phyloP scores from a whole-genome alignment of 768 basidiomycete genomes.

The Fomitopsis pulvina region DNA sequence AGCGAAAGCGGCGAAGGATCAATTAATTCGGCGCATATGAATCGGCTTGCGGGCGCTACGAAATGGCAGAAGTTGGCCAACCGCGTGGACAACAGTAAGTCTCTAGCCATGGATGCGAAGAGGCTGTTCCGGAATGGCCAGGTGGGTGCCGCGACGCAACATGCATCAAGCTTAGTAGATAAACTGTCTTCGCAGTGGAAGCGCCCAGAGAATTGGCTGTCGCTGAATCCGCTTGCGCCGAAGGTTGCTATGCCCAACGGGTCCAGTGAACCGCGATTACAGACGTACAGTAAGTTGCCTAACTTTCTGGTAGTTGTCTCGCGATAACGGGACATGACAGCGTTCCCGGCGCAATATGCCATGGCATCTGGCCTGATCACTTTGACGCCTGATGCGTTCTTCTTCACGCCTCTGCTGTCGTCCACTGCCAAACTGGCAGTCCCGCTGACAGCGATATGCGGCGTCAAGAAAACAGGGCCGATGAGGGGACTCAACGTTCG shows the following conservation, averaged over 20 bases:
- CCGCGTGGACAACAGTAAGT: slow-evolving; percentile 40
- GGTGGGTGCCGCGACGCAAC: slow-evolving; percentile 21
- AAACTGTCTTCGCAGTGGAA: slow-evolving; percentile 15
- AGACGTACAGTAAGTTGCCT: slow-evolving; percentile 17
- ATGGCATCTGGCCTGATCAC: slow-evolving; percentile 55
- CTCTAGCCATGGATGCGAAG: slow-evolving; percentile 32
- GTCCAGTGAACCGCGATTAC: slow-evolving; percentile 8
- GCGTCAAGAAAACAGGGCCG: slow-evolving; percentile 51
- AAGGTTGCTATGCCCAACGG: slow-evolving; percentile 8
- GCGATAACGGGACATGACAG: slow-evolving; percentile 25
- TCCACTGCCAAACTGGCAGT: slow-evolving; percentile 39
- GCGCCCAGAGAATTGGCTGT: slow-evolving; percentile 14
- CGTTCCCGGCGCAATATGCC: slow-evolving; percentile 53
- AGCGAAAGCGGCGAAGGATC: background rate
- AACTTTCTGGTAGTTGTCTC: background rate
- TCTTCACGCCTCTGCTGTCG: slow-evolving; percentile 50
- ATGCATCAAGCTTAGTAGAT: background rate
- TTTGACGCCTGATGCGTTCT: slow-evolving; percentile 39
- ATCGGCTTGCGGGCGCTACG: slow-evolving; percentile 7
- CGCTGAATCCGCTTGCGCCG: slow-evolving; percentile 8
- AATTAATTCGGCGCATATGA: background rate
- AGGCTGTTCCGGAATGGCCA: slow-evolving; percentile 29
- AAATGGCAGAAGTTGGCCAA: slow-evolving; percentile 53
- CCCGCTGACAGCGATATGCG: slow-evolving; percentile 38
- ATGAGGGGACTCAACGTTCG: slow-evolving; percentile 46